Base-by-base conservation (phyloP, 495 filamentous ascomycete species). In the Podospora sp. region DNA sequence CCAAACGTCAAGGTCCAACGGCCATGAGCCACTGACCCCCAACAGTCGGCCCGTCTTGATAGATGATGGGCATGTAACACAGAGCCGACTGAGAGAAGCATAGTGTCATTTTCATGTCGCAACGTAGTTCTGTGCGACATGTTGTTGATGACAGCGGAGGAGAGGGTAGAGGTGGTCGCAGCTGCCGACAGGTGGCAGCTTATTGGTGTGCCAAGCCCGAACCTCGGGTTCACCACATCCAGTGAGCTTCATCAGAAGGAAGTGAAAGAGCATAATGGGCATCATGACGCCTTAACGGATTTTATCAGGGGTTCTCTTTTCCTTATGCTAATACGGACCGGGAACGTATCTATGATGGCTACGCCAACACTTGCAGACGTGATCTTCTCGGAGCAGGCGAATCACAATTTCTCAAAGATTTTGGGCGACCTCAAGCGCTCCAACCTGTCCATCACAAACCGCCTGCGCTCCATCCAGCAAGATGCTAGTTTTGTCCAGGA, bases 391-490 rank as follows among this genome's bases (percentile, higher is more conserved):
- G 69, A 77, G 12, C 81, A 84, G 66, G 81, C 82, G 64, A 84
- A 83, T 71, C 79, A 83, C 68, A 84, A 85, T 62, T 84, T 86
- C 72, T 85, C 83, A 12, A 75, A 69, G 67, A 78, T 84, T 57
- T 81, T 91, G 11, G 79, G 78, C 55, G 81, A 84, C 26, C 83
- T 95, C 62, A 91, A 89, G 71, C 85, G 87, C 35, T 86, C 89
- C 25, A 91, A 90, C n/a, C 85, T 94, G 46, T 90, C 90, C 62
- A 86, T 94, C 58, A 79, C 82, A 61, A 97, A 96, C 79, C 89
- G 94, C 27, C 87, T 98, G 8, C 79, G 79, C 49, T 93, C 89
- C 46, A 92, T 94, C 72, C 80, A 82, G 67, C 74, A 84, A 16
- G 92, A 95, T 77, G 87, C 89, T 14, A 71, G 75, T 20, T 94